A percentile compares a stretch with the other conserved stretches of the same genome.
Conservation (phyloP, 1,284 basidiomycete species). For the Cystobasidium pallidum region DNA sequence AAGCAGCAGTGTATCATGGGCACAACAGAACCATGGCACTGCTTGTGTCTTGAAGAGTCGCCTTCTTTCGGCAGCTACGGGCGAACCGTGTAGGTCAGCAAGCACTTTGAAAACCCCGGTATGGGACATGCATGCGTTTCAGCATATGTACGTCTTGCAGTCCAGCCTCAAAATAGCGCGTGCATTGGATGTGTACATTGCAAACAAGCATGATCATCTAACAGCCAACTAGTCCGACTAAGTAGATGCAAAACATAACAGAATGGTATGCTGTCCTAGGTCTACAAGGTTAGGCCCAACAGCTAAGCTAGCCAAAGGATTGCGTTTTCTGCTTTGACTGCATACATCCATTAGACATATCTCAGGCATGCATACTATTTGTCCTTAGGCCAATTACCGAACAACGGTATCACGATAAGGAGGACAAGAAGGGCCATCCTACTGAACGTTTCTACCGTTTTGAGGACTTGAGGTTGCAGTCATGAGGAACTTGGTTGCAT, state of each 20-base stretch:
- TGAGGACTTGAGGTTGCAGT: no score
- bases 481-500: neutral
- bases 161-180: no score
- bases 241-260: neutral
- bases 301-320: neutral
- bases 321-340: constrained; percentile 19
- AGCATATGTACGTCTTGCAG: no score
- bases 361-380: constrained; percentile 14
- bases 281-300: constrained; percentile 8
- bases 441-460: no score
- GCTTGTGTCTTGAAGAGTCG: no score
- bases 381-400: constrained; percentile 14
- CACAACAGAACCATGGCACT: no score
- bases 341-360: constrained; percentile 5
- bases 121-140: no score
- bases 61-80: no score
- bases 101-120: no score
- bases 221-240: constrained; percentile 6
- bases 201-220: neutral
- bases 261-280: neutral
- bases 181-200: constrained; percentile 5
- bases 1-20: neutral
- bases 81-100: no score
- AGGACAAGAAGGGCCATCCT: no score
- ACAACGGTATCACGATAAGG: constrained; percentile 12